Evolutionary conservation across 2,329 filamentous ascomycete genomes (phyloP).

Genomic region (Diaporthe ampelina): DNA sequence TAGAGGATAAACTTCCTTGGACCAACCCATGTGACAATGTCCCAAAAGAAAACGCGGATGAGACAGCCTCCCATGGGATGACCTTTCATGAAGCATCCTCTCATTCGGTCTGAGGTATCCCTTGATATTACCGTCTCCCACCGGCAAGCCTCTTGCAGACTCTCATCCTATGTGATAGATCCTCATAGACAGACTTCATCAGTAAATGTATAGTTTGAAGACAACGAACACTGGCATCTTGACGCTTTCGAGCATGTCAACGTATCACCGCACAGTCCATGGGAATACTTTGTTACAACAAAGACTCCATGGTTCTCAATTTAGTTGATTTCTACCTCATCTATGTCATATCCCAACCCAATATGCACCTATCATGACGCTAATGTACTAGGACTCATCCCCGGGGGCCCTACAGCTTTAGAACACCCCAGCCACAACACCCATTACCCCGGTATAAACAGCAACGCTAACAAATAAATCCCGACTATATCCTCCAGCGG

Average conservation of each 20-base stretch:
- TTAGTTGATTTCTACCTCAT: not conserved
- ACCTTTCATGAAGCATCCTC: not conserved
- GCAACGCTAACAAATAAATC: slow-evolving; percentile 18
- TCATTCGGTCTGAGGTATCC: too few species aligned
- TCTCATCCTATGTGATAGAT: too few species aligned
- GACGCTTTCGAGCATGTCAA: not conserved
- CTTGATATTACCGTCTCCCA: too few species aligned
- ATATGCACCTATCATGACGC: too few species aligned
- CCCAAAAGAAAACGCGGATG: too few species aligned
- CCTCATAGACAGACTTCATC: too few species aligned
- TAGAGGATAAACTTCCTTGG: too few species aligned
- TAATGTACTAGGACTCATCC: not conserved
- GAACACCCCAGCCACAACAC: slow-evolving; percentile 21
- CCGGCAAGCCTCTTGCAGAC: too few species aligned
- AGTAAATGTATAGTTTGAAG: not conserved
- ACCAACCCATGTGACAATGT: not conserved
- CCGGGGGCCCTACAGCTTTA: not conserved
- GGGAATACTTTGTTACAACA: not conserved
- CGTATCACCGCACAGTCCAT: not conserved
- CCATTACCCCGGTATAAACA: slow-evolving; percentile 35
- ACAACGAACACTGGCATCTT: not conserved
- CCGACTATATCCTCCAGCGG: not conserved
- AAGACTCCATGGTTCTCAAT: not conserved
- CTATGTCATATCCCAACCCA: not conserved
- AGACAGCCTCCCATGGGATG: not conserved